These are phyloP conservation scores for Cichorium intybus DNA, from an alignment of 140 eudicot species.

Conservation along the genomic window DNA sequence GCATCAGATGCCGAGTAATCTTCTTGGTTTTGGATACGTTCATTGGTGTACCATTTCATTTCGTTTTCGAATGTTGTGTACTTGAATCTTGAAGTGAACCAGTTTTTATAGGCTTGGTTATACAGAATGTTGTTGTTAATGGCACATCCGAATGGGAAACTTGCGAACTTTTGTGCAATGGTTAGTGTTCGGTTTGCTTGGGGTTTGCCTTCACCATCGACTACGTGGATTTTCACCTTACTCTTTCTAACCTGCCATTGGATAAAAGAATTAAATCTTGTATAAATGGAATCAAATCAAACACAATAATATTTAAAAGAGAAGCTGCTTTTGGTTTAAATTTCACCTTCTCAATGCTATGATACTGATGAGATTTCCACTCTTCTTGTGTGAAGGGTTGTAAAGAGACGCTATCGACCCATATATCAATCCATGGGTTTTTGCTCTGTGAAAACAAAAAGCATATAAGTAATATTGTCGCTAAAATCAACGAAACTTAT, in stretches of 20 bases:
- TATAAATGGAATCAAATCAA: not conserved
- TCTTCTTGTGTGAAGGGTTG: slow-evolving; percentile 68
- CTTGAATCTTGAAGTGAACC: slow-evolving; percentile 70
- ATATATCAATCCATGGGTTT: slow-evolving; percentile 39
- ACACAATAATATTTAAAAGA: not conserved
- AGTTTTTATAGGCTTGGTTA: slow-evolving; percentile 52
- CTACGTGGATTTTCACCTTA: slow-evolving; percentile 53
- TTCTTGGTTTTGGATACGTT: slow-evolving; percentile 34
- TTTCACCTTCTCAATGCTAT: slow-evolving; percentile 60
- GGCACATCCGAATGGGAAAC: slow-evolving; percentile 61
- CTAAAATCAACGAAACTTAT: no score
- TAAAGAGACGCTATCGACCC: slow-evolving; percentile 59
- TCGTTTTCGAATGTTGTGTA: slow-evolving; percentile 68
- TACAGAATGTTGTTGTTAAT: slow-evolving; percentile 47
- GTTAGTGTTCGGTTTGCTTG: slow-evolving; percentile 32
- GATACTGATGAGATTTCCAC: slow-evolving; percentile 57
- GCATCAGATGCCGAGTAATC: slow-evolving; percentile 52
- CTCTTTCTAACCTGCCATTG: slow-evolving; percentile 41
- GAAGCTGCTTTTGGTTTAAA: no score
- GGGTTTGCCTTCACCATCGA: slow-evolving; percentile 42
- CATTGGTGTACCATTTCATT: slow-evolving; percentile 76
- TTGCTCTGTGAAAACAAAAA: slow-evolving; percentile 31
- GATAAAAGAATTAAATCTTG: not conserved
- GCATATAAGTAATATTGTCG: not conserved
- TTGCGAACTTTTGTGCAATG: slow-evolving; percentile 33